Base-by-base conservation (phyloP, 805 yeast genomes). In the Nakazawaea laoshanensis region DNA sequence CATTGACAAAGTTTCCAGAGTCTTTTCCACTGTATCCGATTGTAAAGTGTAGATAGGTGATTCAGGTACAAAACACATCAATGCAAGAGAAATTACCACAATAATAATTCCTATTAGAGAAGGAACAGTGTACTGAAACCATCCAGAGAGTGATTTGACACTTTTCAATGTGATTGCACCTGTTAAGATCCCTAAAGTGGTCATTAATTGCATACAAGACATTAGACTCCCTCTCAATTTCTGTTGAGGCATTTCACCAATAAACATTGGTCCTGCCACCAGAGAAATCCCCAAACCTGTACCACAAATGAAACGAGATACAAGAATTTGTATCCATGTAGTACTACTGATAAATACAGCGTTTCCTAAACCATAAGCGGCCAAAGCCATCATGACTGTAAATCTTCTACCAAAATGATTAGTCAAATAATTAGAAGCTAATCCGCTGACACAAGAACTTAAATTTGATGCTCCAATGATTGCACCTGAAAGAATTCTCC, bases 221-320 rank as follows among this genome's bases (percentile, higher is more conserved):
- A 57, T 49, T 34, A 53, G 40, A 3, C 45, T 41, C 1, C 63
- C 63, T 14, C 59, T 43, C 3, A 47, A 30, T 14, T 43, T 40
- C 0, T 40, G 30, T 2, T 61, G 62, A 2, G 60, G 41, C 19
- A 57, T 38, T 24, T 58, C 63, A 35, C 61, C 52, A 28, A 58
- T 53, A 8, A 54, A 38, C 59, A 58, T 52, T 3, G 61, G 62
- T 27, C 59, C 52, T 6, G 45, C 49, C 4, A 54, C 59, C 27
- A 55, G 46, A 3, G 47, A 37, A 7, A 50, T 37, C 4, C 63
- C 63, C 24, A 49, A 42, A 3, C 49, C 49, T n/a, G 44, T 25
- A 1, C 63, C 63, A 33, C 50, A 49, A 13, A 52, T 33, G 1
- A 47, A 30, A 36, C 63, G 42, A 9, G 57, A 61, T 20, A 44